Evolutionary conservation across 257 asterid genomes (phyloP).

Genomic region (Salvia rosmarinus): DNA sequence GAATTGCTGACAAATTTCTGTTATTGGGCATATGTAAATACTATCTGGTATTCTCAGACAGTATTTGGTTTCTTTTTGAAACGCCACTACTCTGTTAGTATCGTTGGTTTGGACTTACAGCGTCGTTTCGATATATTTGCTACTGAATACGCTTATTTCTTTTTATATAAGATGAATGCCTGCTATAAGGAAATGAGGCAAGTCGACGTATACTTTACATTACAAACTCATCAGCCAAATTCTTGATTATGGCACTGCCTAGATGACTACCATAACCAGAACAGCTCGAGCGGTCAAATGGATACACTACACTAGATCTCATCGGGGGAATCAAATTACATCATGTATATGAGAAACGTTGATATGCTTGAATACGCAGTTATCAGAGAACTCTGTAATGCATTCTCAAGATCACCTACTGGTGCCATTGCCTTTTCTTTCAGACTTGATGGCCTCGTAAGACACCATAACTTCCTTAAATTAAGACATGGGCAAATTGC

Average conservation of each 20-base stretch:
- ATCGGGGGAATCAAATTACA: neutral
- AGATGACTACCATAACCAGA: neutral
- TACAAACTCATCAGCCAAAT: conserved; percentile 22
- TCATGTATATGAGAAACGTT: neutral
- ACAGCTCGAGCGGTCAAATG: neutral
- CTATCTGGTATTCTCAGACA: neutral
- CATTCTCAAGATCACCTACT: conserved; percentile 13
- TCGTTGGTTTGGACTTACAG: neutral
- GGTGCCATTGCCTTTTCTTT: conserved; percentile 56
- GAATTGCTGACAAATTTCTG: neutral
- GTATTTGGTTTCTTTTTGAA: neutral
- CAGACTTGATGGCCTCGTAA: conserved; percentile 58
- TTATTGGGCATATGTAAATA: neutral
- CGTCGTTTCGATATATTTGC: too few relatives aligned
- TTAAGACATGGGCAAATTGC: conserved; percentile 34
- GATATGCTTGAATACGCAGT: conserved; percentile 13
- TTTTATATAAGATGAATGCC: neutral
- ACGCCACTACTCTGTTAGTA: neutral
- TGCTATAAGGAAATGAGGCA: conserved; percentile 1
- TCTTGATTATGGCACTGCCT: conserved; percentile 30
- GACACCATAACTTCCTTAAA: conserved; percentile 79
- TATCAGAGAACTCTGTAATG: neutral
- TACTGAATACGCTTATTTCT: neutral
- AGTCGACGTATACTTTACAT: conserved; percentile 23
- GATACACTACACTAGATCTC: conserved; percentile 1